Evolutionary conservation across 2,329 filamentous ascomycete species (phyloP).

Genomic region (Trichoderma simmonsii): DNA sequence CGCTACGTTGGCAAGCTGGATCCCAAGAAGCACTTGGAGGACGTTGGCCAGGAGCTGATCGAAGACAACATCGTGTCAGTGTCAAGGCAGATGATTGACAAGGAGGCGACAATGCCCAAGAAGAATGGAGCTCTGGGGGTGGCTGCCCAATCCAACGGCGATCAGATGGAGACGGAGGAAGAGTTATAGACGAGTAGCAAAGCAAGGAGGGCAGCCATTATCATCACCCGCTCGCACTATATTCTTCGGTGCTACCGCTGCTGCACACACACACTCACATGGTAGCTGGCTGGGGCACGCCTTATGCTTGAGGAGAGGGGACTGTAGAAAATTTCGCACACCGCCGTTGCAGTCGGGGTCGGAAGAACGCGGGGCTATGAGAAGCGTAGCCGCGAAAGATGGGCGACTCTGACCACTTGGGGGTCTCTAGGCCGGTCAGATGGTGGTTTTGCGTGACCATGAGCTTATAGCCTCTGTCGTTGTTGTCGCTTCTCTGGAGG

Average conservation of each 20-base stretch:
- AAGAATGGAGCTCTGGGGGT: conserved; percentile 51
- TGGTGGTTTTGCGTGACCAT: conserved; percentile 14
- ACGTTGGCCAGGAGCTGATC: conserved; percentile 92
- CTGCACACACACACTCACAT: neutral
- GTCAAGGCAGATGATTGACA: conserved; percentile 99
- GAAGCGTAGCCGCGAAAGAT: conserved; percentile 24
- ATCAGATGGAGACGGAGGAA: conserved; percentile 65
- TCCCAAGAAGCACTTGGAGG: conserved; percentile 98
- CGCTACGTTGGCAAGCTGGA: conserved; percentile 98
- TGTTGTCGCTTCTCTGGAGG: neutral
- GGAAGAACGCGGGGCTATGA: conserved; percentile 26
- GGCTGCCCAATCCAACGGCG: conserved; percentile 52
- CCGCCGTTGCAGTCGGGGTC: conserved; percentile 30
- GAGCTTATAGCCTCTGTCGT: conserved; percentile 2
- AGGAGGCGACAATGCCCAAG: conserved; percentile 89
- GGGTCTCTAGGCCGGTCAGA: conserved; percentile 7
- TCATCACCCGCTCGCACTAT: neutral
- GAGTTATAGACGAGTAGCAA: conserved; percentile 36
- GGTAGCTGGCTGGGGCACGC: conserved; percentile 4
- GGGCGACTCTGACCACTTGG: conserved; percentile 7
- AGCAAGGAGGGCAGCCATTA: conserved; percentile 19
- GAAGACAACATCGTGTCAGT: conserved; percentile 99
- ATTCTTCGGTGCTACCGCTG: neutral
- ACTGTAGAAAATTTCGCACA: conserved; percentile 27
- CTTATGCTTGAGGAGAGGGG: conserved; percentile 23